Percentiles rank a stretch among this genome's conserved stretches.
Conservation (phyloP, 106 monocot genomes). For the Phalaenopsis equestris region DNA sequence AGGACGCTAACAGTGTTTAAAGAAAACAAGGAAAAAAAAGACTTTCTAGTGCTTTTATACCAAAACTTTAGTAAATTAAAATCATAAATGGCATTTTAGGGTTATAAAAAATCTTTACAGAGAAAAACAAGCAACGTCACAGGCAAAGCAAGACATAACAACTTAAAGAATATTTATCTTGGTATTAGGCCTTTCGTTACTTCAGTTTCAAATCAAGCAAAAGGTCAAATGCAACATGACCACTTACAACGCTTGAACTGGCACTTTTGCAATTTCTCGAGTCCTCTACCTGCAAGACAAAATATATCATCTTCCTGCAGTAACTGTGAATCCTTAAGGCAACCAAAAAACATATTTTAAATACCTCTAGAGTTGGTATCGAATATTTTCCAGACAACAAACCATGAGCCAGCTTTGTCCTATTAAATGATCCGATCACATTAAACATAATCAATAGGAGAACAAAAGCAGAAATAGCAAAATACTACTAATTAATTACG, state of each 20-base stretch:
- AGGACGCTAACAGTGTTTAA: not conserved
- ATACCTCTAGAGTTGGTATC: constrained; percentile 49
- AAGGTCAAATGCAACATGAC: constrained; percentile 11
- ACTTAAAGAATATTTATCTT: not conserved
- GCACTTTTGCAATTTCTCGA: constrained; percentile 9
- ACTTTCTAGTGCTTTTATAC: not conserved
- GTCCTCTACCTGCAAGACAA: constrained; percentile 32
- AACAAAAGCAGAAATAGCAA: not conserved
- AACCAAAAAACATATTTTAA: not conserved
- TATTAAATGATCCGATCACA: constrained; percentile 13
- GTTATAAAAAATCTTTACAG: not conserved
- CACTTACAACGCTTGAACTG: constrained; percentile 46
- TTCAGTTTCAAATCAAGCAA: not conserved
- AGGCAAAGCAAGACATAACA: not conserved
- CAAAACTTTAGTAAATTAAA: not conserved
- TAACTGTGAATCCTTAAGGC: not conserved
- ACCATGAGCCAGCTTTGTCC: constrained; percentile 85
- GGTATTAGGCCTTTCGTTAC: not conserved
- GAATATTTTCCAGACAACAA: constrained; percentile 95
- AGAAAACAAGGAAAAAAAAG: not conserved
- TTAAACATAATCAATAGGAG: not conserved
- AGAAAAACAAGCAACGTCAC: not conserved
- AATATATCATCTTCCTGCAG: not conserved
- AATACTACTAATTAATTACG: not conserved
- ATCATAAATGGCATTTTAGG: not conserved